Evolutionary conservation across 2,329 filamentous ascomycete genomes (phyloP).

Genomic region (Lecanicillium sp.): DNA sequence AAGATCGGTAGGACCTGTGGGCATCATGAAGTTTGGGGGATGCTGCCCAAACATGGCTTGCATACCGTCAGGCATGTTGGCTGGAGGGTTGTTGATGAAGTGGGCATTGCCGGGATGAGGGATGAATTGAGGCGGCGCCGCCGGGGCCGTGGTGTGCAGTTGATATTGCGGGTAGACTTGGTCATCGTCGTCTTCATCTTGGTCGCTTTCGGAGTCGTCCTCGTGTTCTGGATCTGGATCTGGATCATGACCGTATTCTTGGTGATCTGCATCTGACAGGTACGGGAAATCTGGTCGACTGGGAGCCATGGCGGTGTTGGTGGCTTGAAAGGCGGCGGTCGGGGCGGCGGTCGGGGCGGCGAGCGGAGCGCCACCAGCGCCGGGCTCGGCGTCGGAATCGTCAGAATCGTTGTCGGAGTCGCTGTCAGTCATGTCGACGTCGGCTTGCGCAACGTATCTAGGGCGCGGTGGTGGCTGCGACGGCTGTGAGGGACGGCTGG

Average conservation of each 20-base stretch:
- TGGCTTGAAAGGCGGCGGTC: slow-evolving; percentile 3
- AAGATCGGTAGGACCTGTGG: slow-evolving; percentile 8
- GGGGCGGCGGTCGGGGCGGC: not conserved
- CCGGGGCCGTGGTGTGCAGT: not conserved
- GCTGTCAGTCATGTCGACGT: slow-evolving; percentile 13
- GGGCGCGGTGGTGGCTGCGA: not conserved
- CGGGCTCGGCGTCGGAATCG: slow-evolving; percentile 14
- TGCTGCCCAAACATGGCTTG: not conserved
- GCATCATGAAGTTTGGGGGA: not conserved
- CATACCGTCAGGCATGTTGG: not conserved
- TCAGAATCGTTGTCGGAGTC: not conserved
- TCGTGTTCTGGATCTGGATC: not conserved
- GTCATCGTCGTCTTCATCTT: slow-evolving; percentile 10
- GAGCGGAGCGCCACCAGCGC: slow-evolving; percentile 8
- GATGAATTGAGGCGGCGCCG: not conserved
- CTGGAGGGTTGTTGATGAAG: not conserved
- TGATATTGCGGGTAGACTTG: not conserved
- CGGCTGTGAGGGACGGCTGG: not conserved
- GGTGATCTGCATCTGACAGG: slow-evolving; percentile 1
- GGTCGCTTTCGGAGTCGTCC: not conserved
- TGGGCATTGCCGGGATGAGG: not conserved
- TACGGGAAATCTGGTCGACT: not conserved
- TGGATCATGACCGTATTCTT: slow-evolving; percentile 2
- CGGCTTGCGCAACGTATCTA: slow-evolving; percentile 17
- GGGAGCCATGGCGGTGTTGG: not conserved